Evolutionary conservation across 192 early-diverging fungal genomes (phyloP).

Genomic region (Radiomyces spectabilis): DNA sequence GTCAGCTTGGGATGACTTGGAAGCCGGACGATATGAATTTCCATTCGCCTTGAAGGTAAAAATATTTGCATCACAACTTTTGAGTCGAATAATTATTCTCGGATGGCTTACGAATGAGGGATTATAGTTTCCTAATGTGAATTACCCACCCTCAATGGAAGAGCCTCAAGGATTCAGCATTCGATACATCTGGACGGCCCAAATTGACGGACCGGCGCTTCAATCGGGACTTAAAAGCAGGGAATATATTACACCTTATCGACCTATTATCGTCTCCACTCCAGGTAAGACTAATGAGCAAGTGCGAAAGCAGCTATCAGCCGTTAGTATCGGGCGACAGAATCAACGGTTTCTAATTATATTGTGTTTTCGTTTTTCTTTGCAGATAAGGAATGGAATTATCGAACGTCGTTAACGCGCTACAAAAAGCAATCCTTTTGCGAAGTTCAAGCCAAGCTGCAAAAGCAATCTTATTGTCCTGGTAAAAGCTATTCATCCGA

Average conservation of each 20-base stretch:
- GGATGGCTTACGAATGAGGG: background rate
- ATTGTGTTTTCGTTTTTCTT: too few relatives aligned
- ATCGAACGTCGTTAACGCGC: slow-evolving; percentile 17
- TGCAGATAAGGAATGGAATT: slow-evolving; percentile 22
- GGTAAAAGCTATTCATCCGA: too few relatives aligned
- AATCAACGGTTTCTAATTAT: too few relatives aligned
- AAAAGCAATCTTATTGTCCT: slow-evolving; percentile 27
- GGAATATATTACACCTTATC: slow-evolving; percentile 28
- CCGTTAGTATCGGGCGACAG: too few relatives aligned
- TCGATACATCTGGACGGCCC: slow-evolving; percentile 22
- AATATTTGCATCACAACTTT: background rate
- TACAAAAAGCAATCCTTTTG: slow-evolving; percentile 14
- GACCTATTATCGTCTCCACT: slow-evolving; percentile 29
- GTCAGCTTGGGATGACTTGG: slow-evolving; percentile 28
- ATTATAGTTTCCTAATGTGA: slow-evolving; percentile 37
- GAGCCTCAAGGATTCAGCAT: slow-evolving; percentile 24
- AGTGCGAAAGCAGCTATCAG: too few relatives aligned
- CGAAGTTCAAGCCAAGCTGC: slow-evolving; percentile 26
- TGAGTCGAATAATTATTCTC: background rate
- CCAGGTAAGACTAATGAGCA: slow-evolving; percentile 4
- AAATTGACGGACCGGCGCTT: slow-evolving; percentile 25
- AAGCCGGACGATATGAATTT: slow-evolving; percentile 24
- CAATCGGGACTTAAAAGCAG: slow-evolving; percentile 23
- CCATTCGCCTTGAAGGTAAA: slow-evolving; percentile 34
- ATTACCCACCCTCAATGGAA: slow-evolving; percentile 33